Conservation (phyloP, 192 early-diverging fungal genomes). For the Entomortierella beljakovae region DNA sequence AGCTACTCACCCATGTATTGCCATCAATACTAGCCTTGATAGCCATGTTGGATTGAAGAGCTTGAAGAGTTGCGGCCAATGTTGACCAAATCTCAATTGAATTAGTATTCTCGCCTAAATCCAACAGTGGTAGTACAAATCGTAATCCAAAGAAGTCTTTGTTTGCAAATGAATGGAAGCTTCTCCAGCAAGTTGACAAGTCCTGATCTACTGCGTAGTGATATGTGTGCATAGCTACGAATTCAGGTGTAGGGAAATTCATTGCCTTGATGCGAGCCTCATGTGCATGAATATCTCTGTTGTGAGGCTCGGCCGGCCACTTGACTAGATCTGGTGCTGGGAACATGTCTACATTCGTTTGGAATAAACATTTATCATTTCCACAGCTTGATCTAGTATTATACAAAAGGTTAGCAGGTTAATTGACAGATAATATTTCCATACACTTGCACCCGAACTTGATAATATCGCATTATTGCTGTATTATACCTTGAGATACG, state of each 20-base stretch:
- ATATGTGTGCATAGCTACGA: constrained; percentile 61
- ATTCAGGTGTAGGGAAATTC: constrained; percentile 49
- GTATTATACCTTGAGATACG: constrained; percentile 52
- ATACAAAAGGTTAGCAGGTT: neutral
- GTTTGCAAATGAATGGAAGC: constrained; percentile 18
- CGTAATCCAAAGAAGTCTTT: constrained; percentile 62
- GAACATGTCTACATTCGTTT: constrained; percentile 64
- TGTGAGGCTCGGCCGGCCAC: constrained; percentile 30
- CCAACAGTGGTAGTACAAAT: constrained; percentile 54
- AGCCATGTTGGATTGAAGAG: constrained; percentile 16
- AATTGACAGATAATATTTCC: neutral
- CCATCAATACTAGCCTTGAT: constrained; percentile 51
- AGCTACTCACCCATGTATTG: constrained; percentile 14
- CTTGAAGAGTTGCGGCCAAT: constrained; percentile 10
- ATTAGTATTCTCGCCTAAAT: constrained; percentile 25
- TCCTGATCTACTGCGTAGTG: constrained; percentile 65
- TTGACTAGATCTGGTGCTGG: constrained; percentile 55
- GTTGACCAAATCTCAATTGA: constrained; percentile 44
- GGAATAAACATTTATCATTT: constrained; percentile 66
- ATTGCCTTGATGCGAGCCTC: constrained; percentile 57
- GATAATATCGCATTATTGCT: neutral
- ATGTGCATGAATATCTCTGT: constrained; percentile 49
- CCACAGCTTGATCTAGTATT: constrained; percentile 63
- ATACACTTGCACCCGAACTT: neutral
- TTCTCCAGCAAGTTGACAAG: constrained; percentile 64